Evolutionary conservation across 148 eudicot genomes (phyloP), one percentile per base, ranked within the genome.

Genomic region (Cornus florida): DNA sequence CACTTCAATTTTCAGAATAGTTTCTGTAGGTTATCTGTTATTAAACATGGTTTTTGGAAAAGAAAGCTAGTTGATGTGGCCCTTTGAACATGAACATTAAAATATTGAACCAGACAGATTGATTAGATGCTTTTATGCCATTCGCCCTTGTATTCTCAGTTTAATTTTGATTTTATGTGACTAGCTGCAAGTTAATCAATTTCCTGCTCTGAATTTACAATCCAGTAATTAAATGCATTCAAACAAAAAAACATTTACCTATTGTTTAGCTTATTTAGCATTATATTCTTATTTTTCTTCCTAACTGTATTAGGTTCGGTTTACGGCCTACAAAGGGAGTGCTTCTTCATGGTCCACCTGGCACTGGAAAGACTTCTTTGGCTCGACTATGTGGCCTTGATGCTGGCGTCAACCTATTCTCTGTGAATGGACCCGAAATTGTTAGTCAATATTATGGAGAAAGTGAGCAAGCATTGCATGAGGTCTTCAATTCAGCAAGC

Each of bases 291-390:
- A 35, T 66, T 28, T 0, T 19, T 20, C 60, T 17, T 22, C 72
- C 28, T n/a, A 72, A 76, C 80, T 88, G 75, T 85, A 82, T 79
- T 84, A 93, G 98, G 80, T 70, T 92, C 77, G 97, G 98, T 73
- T 88, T 92, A 82, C 93, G 94, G 69, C 88, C 95, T 80, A 90
- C 89, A 82, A 96, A 92, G 72, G 99, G 99, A 85, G 98, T 96
- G 85, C 91, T 96, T 84, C 98, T 96, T 89, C 89, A 96, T 75
- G 99, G 99, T 43, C 93, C 99, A 75, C 89, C 97, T 39, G 99
- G 99, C 83, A 94, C 98, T 35, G 99, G 99, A 66, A 96, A 96
- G 92, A 93, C 98, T 67, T 90, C 92, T 75, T 87, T 96, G 89
- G 93, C 91, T 81, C 87, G 82, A 74, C 82, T 87, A 67, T 92